Base-by-base conservation (phyloP, 148 eudicot genomes). In the Agrostemma githago region DNA sequence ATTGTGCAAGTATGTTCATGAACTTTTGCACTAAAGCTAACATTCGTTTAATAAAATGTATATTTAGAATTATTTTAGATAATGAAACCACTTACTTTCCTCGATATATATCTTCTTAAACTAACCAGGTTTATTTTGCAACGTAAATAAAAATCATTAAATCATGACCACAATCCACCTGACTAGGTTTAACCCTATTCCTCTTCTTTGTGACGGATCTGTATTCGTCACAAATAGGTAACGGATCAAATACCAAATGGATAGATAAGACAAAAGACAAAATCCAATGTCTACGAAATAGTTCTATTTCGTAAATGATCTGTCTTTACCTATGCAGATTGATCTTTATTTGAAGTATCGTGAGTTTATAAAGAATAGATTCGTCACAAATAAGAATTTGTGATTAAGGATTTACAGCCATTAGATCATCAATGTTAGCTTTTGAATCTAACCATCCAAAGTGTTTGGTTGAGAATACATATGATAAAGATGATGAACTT, bases 401-500 rank as follows among this genome's bases (percentile, higher is more conserved):
- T 26, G 34, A 26, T 70, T n/a, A n/a, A n/a, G n/a, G n/a, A n/a
- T n/a, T n/a, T 15, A 43, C 43, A 56, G 21, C 67, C 72, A 51
- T 78, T 17, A 3, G 66, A 74, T 74, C 51, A 74, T 6, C 16
- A 15, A 68, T 42, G 16, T 6, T 41, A 53, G 46, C 76, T 72
- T 72, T 78, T 34, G 43, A 56, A 79, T 80, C 75, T 46, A 77
- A 66, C 78, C 81, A 72, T 79, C 72, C 67, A 83, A 72, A 26
- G 77, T 85, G 83, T 38, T 84, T 80, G 86, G 85, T 68, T 82
- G 72, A 85, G 83, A 87, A 79, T 82, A 62, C 54, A 80, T 81
- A 83, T 78, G 70, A 74, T 51, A 76, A 72, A 72, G 82, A 74
- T 72, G 66, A 65, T 66, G 77, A 83, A 79, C 71, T 71, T 80